phyloP scores from a whole-genome alignment of 768 basidiomycete genomes.

The Boletus vermiculosoides region DNA sequence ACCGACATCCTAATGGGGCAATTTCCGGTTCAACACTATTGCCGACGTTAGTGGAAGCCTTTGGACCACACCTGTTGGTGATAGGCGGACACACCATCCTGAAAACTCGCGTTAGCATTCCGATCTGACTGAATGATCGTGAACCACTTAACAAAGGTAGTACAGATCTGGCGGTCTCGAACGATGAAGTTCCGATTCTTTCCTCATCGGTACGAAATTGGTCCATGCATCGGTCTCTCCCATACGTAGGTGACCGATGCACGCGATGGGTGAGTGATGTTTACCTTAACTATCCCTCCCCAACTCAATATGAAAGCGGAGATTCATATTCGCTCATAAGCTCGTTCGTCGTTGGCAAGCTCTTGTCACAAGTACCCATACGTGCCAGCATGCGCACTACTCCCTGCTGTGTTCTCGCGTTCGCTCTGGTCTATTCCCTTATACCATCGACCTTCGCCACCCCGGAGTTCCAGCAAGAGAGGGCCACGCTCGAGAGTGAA shows the following conservation, averaged over 20 bases:
- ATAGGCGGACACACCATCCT: not conserved
- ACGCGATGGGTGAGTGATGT: not conserved
- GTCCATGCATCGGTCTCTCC: not conserved
- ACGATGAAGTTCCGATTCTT: not conserved
- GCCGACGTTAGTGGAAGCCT: not conserved
- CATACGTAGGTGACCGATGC: not conserved
- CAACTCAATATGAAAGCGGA: not conserved
- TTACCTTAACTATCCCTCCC: not conserved
- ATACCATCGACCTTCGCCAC: not conserved
- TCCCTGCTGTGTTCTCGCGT: not conserved
- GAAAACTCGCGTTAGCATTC: not conserved
- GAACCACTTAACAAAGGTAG: not conserved
- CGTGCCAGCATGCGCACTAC: slow-evolving; percentile 4
- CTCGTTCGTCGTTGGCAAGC: not conserved
- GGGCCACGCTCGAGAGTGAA: not conserved
- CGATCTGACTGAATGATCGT: slow-evolving; percentile 1
- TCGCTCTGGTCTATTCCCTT: not conserved
- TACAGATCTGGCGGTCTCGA: not conserved
- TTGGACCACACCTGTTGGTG: not conserved
- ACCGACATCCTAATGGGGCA: not conserved
- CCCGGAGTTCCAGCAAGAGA: not conserved
- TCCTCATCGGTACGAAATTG: slow-evolving; percentile 1
- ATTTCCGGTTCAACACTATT: not conserved
- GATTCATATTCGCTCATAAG: not conserved
- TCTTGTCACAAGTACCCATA: not conserved